These are phyloP conservation scores for Boletus putidus DNA, from an alignment of 1,284 basidiomycete species.

Conservation along the genomic window DNA sequence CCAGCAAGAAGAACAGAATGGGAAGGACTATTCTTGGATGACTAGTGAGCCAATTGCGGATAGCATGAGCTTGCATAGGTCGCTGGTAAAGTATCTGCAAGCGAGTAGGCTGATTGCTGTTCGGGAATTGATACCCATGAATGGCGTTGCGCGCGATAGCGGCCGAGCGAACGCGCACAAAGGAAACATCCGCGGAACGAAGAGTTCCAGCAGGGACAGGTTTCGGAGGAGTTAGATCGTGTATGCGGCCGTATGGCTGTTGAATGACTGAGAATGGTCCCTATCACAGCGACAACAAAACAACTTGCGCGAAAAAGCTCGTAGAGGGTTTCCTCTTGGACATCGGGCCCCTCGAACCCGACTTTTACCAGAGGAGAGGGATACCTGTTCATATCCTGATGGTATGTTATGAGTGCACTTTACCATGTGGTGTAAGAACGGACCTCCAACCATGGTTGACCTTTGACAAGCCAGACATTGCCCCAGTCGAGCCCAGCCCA, in stretches of 20 bases:
- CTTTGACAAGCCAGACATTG: conserved; percentile 77
- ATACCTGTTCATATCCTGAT: conserved; percentile 85
- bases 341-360: conserved; percentile 85
- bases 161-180: conserved; percentile 65
- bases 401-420: conserved; percentile 6
- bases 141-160: conserved; percentile 84
- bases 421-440: conserved; percentile 18
- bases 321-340: conserved; percentile 77
- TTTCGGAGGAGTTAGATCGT: conserved; percentile 61
- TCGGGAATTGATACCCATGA: conserved; percentile 62
- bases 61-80: conserved; percentile 73
- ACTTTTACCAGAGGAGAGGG: conserved; percentile 72
- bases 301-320: conserved; percentile 62
- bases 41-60: conserved; percentile 79
- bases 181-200: conserved; percentile 66
- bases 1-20: conserved; percentile 82
- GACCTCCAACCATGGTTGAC: conserved; percentile 83
- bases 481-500: conserved; percentile 60
- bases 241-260: conserved; percentile 83
- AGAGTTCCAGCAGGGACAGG: conserved; percentile 68
- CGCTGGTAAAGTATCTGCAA: conserved; percentile 70
- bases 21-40: conserved; percentile 91
- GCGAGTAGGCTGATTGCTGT: conserved; percentile 46
- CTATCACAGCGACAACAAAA: conserved; percentile 3
- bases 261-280: conserved; percentile 19